Evolutionary conservation across 139 green algal species (phyloP), one percentile per base, ranked within the genome.

Genomic region (Microglena sp.): DNA sequence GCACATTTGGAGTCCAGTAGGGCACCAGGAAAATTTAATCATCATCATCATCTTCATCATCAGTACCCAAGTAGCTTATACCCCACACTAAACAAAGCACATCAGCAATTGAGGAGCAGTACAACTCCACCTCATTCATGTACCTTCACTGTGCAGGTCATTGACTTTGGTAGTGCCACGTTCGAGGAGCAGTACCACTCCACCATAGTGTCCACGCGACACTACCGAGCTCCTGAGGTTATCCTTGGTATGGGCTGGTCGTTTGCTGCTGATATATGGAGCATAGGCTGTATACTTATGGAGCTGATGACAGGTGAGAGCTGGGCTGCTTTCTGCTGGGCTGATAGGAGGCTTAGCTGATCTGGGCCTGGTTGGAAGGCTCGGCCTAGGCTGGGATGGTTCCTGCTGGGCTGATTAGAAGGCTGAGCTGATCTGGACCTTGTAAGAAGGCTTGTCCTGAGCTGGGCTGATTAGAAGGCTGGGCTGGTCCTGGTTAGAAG

Each of bases 111-210:
- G n/a, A n/a, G n/a, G 1, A 88, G 11, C 84, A 91, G 67, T 36
- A 68, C 66, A 40, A 43, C 26, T 56, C 60, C 22, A 40, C 60
- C n/a, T 64, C 58, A 33, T 22, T 55, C 6, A 8, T 24, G n/a
- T 55, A n/a, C n/a, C n/a, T n/a, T 99, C 2, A 33, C 62, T 8
- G 70, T 80, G 46, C 67, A 79, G 24, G 86, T 99, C 2, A 98
- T 99, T 46, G 94, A 99, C 74, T 98, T 98, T 82, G 94, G 93
- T 27, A 93, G 79, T 71, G 90, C 94, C 8, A 96, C 90, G 2
- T 99, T 97, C 62, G 82, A 95, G 18, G 79, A 92, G 30, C 80
- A 92, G 62, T 90, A 97, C 68, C 94, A 99, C 82, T 86, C 67
- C 65, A 84, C 45, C 15, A 70, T 94, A 24, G 84, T 94, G 46